phyloP scores from a whole-genome alignment of 805 yeast genomes.

The Yarrowia divulgata region DNA sequence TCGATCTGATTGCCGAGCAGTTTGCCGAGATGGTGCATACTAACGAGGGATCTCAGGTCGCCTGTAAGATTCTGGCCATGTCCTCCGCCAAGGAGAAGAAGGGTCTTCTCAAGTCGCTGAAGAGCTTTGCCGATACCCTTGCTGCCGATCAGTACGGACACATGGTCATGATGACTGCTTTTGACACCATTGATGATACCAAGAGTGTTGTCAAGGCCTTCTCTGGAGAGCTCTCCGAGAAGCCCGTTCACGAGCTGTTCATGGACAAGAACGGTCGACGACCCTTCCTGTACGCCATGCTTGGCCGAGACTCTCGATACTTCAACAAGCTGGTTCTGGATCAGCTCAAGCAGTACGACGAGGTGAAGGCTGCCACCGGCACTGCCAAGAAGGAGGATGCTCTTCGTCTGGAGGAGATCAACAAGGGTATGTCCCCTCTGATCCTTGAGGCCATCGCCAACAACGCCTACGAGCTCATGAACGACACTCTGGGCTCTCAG shows the following conservation, averaged over 20 bases:
- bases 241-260: slow-evolving; percentile 52
- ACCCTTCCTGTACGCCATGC: slow-evolving; percentile 81
- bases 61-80: slow-evolving; percentile 75
- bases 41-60: slow-evolving; percentile 92
- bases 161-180: slow-evolving; percentile 74
- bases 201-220: slow-evolving; percentile 80
- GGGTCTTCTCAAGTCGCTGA: slow-evolving; percentile 71
- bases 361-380: slow-evolving; percentile 57
- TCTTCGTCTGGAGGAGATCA: slow-evolving; percentile 74
- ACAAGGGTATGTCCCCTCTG: slow-evolving; percentile 68
- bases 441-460: slow-evolving; percentile 64
- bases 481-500: slow-evolving; percentile 84
- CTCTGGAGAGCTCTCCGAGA: slow-evolving; percentile 59
- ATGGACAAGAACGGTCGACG: slow-evolving; percentile 82
- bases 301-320: slow-evolving; percentile 80
- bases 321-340: slow-evolving; percentile 73
- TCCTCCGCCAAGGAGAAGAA: slow-evolving; percentile 95
- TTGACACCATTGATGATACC: slow-evolving; percentile 93
- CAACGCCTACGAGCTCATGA: slow-evolving; percentile 60
- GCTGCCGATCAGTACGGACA: slow-evolving; percentile 88
- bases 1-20: slow-evolving; percentile 84
- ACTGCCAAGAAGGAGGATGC: slow-evolving; percentile 88
- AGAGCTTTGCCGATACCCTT: slow-evolving; percentile 75
- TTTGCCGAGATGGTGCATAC: slow-evolving; percentile 96
- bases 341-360: slow-evolving; percentile 66